Percentiles rank a stretch among this genome's conserved stretches.
Evolutionary conservation across 345 rosid genomes (phyloP).

Genomic region (Rhodamnia rubescens): DNA sequence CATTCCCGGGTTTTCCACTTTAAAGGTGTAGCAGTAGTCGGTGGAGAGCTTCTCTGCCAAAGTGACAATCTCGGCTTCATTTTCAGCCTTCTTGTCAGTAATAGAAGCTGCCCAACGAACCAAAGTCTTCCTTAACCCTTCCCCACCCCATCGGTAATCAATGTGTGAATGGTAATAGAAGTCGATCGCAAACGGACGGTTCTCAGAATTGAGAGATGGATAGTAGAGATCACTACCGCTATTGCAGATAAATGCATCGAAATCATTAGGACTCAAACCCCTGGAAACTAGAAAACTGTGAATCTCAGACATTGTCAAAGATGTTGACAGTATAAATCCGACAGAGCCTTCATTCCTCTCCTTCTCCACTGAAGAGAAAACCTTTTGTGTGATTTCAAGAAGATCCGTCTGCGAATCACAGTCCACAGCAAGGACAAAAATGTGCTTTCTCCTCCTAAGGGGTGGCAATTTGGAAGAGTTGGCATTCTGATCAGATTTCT

Average conservation of each 20-base stretch:
- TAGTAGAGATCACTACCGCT: constrained; percentile 96
- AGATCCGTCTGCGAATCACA: constrained; percentile 34
- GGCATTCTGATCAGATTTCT: constrained; percentile 47
- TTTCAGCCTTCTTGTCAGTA: constrained; percentile 37
- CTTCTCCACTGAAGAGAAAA: constrained; percentile 63
- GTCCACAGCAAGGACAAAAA: constrained; percentile 83
- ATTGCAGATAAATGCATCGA: constrained; percentile 91
- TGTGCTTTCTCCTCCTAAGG: constrained; percentile 68
- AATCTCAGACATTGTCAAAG: constrained; percentile 75
- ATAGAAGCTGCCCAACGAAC: constrained; percentile 78
- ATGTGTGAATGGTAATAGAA: constrained; percentile 93
- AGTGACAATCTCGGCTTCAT: constrained; percentile 44
- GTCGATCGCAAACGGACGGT: constrained; percentile 64
- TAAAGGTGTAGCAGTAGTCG: constrained; percentile 75
- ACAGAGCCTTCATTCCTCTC: constrained; percentile 77
- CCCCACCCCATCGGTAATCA: constrained; percentile 99
- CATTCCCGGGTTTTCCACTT: constrained; percentile 45
- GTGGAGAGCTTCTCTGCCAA: constrained; percentile 81
- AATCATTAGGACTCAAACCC: constrained; percentile 60
- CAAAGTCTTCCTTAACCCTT: constrained; percentile 88
- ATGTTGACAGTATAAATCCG: constrained; percentile 87
- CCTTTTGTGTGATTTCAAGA: constrained; percentile 44
- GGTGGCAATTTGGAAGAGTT: constrained; percentile 62
- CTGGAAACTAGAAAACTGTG: constrained; percentile 57
- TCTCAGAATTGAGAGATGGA: constrained; percentile 55